phyloP scores from a whole-genome alignment of 2,329 filamentous ascomycete species.

The Paecilomyces formosus region DNA sequence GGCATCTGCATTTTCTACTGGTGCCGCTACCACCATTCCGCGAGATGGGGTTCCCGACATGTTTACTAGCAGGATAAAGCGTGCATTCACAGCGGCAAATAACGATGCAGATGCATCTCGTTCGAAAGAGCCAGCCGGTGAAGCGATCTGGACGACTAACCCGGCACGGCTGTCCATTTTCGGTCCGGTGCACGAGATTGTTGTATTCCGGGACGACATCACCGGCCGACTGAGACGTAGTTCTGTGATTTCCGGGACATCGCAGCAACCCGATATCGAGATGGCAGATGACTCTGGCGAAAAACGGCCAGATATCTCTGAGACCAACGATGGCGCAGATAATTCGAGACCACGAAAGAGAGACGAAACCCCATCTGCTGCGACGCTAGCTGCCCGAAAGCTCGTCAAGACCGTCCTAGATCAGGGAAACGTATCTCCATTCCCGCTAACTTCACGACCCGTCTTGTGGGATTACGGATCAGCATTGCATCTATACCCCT shows the following conservation, averaged over 20 bases:
- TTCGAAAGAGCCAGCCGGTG: slow-evolving; percentile 52
- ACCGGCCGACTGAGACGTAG: slow-evolving; percentile 69
- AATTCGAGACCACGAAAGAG: slow-evolving; percentile 8
- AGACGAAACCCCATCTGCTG: slow-evolving; percentile 14
- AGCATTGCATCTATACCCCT: slow-evolving; percentile 72
- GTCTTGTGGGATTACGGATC: slow-evolving; percentile 83
- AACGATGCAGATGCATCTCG: slow-evolving; percentile 52
- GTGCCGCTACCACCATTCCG: slow-evolving; percentile 39
- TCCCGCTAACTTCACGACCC: slow-evolving; percentile 69
- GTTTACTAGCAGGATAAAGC: slow-evolving; percentile 79
- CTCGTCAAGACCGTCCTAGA: slow-evolving; percentile 88
- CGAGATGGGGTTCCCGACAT: slow-evolving; percentile 64
- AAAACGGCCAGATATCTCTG: not conserved
- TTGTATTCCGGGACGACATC: slow-evolving; percentile 81
- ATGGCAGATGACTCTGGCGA: slow-evolving; percentile 18
- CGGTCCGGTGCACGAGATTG: slow-evolving; percentile 78
- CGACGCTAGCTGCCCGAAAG: slow-evolving; percentile 54
- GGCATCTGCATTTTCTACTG: slow-evolving; percentile 66
- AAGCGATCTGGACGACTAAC: slow-evolving; percentile 83
- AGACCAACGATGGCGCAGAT: not conserved
- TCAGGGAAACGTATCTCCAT: slow-evolving; percentile 82
- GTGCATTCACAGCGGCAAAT: slow-evolving; percentile 73
- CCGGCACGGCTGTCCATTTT: slow-evolving; percentile 77
- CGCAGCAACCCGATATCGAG: slow-evolving; percentile 9
- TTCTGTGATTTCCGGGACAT: slow-evolving; percentile 60